Conservation (phyloP, 78 protist genomes). For the Tieghemostelium lacteum region DNA sequence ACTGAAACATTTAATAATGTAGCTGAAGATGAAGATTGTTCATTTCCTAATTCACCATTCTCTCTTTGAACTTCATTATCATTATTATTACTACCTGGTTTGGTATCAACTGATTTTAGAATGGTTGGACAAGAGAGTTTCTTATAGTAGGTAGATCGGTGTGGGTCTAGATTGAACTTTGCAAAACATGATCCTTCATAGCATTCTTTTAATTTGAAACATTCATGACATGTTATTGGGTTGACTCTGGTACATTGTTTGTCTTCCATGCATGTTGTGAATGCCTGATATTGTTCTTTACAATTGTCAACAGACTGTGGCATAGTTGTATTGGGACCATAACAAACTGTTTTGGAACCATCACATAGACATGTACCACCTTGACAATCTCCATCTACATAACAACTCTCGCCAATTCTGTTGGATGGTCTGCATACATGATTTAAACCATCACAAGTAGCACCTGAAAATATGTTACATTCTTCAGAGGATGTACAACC, state of each 20-base stretch:
- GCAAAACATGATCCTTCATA: background rate
- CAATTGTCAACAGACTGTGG: background rate
- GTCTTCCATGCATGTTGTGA: background rate
- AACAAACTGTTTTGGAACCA: background rate
- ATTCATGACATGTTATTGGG: background rate
- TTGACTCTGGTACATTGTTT: background rate
- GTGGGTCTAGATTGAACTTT: background rate
- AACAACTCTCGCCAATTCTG: slow-evolving; percentile 8
- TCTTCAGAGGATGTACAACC: background rate
- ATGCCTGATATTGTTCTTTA: background rate
- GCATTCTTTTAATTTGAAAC: background rate
- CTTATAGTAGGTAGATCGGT: background rate
- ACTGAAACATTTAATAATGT: too few species aligned
- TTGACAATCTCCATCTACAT: slow-evolving; percentile 29
- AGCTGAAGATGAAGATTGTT: too few species aligned
- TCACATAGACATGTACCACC: background rate
- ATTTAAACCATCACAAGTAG: background rate
- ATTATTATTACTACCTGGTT: too few species aligned
- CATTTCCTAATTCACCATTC: too few species aligned
- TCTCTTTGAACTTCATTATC: background rate
- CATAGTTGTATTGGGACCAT: background rate
- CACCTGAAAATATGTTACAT: slow-evolving; percentile 16
- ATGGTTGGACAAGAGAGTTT: background rate
- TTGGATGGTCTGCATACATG: background rate
- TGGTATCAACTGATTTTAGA: background rate